Percentiles rank a stretch among this genome's conserved stretches.
These are phyloP conservation scores for Globisporangium irregulare DNA, from an alignment of 352 stramenopile genomes.

Conservation along the genomic window DNA sequence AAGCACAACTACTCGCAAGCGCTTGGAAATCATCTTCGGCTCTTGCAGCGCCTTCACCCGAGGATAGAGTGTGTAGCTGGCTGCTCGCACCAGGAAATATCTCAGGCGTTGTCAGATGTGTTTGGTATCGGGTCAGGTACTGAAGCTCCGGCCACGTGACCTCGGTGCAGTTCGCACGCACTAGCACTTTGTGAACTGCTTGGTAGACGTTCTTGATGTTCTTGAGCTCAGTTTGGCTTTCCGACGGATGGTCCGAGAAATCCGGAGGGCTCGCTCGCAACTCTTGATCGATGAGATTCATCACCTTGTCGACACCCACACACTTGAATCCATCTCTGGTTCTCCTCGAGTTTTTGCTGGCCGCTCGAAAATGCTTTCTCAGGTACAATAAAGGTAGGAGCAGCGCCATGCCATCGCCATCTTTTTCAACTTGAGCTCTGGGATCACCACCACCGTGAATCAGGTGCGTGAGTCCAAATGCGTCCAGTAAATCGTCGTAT, in stretches of 20 bases:
- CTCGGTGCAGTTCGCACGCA: not conserved
- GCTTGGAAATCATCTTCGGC: not conserved
- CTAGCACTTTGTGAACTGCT: not conserved
- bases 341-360: not conserved
- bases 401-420: not conserved
- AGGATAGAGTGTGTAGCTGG: not conserved
- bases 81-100: not conserved
- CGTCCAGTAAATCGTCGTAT: conserved; percentile 2
- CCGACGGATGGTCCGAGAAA: not conserved
- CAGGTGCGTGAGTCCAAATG: not conserved
- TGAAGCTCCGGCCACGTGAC: conserved; percentile 7
- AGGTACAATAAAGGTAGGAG: not conserved
- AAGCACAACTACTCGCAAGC: not conserved
- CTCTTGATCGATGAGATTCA: not conserved
- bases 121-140: not conserved
- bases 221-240: not conserved
- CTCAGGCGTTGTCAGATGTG: not conserved
- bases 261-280: not conserved
- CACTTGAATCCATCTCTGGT: conserved; percentile 6
- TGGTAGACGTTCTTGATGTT: not conserved
- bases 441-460: not conserved
- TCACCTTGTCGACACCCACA: not conserved
- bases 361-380: conserved; percentile 7
- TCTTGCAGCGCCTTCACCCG: not conserved
- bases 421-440: not conserved